Evolutionary conservation across 83 land plant genomes (phyloP), one percentile per base, ranked within the genome.

Genomic region (Thuja plicata): DNA sequence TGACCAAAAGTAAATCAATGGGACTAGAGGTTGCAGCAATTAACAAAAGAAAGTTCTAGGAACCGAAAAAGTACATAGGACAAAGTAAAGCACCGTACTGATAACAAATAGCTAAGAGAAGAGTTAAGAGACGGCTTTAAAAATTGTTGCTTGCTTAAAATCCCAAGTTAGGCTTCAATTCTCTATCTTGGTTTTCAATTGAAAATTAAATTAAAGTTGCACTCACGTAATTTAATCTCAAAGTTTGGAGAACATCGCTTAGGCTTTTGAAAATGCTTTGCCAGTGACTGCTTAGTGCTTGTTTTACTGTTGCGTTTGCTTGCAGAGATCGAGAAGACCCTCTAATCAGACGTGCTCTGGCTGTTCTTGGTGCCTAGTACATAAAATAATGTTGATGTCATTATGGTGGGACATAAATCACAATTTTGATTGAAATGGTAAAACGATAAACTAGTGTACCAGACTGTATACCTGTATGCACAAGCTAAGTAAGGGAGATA

Each of bases 401-500:
- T 79, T 40, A 38, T 38, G 45, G 24, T 82, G 27, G 85, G 19
- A 83, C 30, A 83, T 46, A 48, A 37, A 78, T 27, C n/a, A 48
- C 19, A 83, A 19, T 83, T 27, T 8, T 46, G 32, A 54, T 48
- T 83, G 16, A 82, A 48, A 83, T 30, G 32, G 55, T n/a, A 43
- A 83, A 3, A 83, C 5, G 0, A 83, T 81, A 32, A 19, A 57
- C 66, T 35, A 57, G 43, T 85, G 73, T 88, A 34, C 45, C 87
- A 78, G 16, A 71, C 37, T 77, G 80, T 81, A 50, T 88, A 98
- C 99, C 97, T 98, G 99, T 84, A 98, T 98, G 66, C 99, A 98
- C 32, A 94, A 87, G 37, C 96, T 95, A 85, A 98, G 99, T 90
- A 98, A 70, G 3, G 99, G 99, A 9, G 99, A 95, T 66, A 98